Evolutionary conservation across 306 rosid genomes (phyloP), one percentile per base, ranked within the genome.

Genomic region (Delonix regia): DNA sequence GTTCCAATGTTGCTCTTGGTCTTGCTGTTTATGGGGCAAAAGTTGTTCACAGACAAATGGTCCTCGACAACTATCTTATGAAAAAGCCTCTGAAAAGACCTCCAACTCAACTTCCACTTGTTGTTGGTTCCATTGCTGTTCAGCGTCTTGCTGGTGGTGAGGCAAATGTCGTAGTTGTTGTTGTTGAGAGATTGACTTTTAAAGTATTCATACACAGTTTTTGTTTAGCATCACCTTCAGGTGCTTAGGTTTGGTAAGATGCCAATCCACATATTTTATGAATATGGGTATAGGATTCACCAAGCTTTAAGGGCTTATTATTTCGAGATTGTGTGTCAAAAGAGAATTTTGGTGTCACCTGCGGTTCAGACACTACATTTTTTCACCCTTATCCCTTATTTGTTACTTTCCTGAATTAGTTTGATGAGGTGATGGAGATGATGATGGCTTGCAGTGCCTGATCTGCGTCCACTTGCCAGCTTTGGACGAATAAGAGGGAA

Each of bases 131-230:
- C 55, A 7, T 25, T 80, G 81, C 33, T 76, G 75, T 74, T 71
- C 84, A 57, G 75, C 82, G 55, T 34, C 81, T 44, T 68, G 62
- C 60, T 78, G 83, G 69, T 18, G 75, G 59, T 74, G 82, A 49
- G 51, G 81, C 62, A 77, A 78, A 57, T 60, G 24, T 9, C 9
- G 19, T 41, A 27, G 61, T 51, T 41, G 76, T 49, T 78, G 78
- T 34, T 71, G 76, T 64, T 86, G 84, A 83, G 63, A 75, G 41
- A 63, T 59, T 68, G 85, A 63, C 56, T 76, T 82, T 71, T 65
- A 53, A 63, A 69, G 16, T 81, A 79, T 56, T 69, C 60, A 18
- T 34, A 63, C 67, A 73, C 51, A 44, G 57, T 67, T 44, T 77
- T 80, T 59, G 55, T 68, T 74, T 34, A 80, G 64, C 63, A 44